A percentile compares a stretch with the other conserved stretches of the same genome.
Evolutionary conservation across 2,329 filamentous ascomycete species (phyloP).

Genomic region (Fusarium haematococcum): DNA sequence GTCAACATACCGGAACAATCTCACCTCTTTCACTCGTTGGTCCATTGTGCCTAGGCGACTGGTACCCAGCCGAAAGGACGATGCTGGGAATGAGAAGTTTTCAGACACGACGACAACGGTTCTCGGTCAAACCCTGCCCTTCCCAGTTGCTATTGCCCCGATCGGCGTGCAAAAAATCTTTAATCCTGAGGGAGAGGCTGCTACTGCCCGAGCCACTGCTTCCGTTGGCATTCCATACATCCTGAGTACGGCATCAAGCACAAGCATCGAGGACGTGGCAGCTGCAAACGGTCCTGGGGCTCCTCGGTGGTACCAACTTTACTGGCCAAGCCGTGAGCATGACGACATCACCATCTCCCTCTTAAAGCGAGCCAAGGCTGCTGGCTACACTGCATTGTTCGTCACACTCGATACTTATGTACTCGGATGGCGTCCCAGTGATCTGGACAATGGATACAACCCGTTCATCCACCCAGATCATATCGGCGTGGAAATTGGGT

Average conservation of each 20-base stretch:
- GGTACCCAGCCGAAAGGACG: slow-evolving; percentile 17
- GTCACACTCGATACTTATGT: slow-evolving; percentile 1
- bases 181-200: slow-evolving; percentile 20
- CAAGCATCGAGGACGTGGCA: slow-evolving; percentile 28
- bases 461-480: slow-evolving; percentile 32
- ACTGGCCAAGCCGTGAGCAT: slow-evolving; percentile 28
- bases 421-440: neutral
- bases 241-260: slow-evolving; percentile 28
- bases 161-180: slow-evolving; percentile 26
- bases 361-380: slow-evolving; percentile 5
- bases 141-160: slow-evolving; percentile 18
- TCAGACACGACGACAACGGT: slow-evolving; percentile 16
- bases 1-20: slow-evolving; percentile 23
- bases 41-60: slow-evolving; percentile 14
- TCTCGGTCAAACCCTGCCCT: slow-evolving; percentile 15
- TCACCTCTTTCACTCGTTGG: slow-evolving; percentile 14
- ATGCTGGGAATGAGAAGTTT: slow-evolving; percentile 21
- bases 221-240: neutral
- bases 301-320: slow-evolving; percentile 25
- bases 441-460: slow-evolving; percentile 30
- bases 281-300: slow-evolving; percentile 3
- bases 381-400: neutral
- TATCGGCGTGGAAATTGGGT: slow-evolving; percentile 27
- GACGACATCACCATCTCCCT: slow-evolving; percentile 28
- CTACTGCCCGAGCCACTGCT: neutral